These are phyloP conservation scores for Candida arabinofermentans DNA, from an alignment of 805 yeast genomes.

Conservation along the genomic window DNA sequence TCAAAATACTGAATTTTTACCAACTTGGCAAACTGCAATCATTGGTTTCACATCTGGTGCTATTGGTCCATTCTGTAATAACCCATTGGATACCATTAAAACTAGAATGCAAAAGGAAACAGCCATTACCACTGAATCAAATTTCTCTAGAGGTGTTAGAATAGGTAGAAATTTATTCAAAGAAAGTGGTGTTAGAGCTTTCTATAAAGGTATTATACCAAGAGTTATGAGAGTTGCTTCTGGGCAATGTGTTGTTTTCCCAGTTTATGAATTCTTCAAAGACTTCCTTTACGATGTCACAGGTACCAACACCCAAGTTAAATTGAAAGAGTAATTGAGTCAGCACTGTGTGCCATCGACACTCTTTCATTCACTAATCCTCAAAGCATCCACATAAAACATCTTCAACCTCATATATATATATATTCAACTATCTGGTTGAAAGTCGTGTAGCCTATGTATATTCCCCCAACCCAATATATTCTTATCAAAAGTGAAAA, in stretches of 20 bases:
- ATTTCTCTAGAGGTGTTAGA: conserved; percentile 71
- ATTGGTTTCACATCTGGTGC: conserved; percentile 95
- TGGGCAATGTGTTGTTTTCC: conserved; percentile 97
- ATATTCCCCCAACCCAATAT: too few relatives aligned
- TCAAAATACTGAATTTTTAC: conserved; percentile 57
- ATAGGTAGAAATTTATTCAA: conserved; percentile 77
- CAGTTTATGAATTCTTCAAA: conserved; percentile 89
- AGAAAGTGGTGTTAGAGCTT: conserved; percentile 85
- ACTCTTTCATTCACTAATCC: too few relatives aligned
- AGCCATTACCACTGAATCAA: conserved; percentile 57
- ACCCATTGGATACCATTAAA: conserved; percentile 95
- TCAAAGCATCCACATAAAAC: too few relatives aligned
- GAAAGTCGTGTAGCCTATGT: too few relatives aligned
- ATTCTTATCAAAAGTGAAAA: too few relatives aligned
- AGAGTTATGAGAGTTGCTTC: conserved; percentile 99
- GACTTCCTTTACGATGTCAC: conserved; percentile 47
- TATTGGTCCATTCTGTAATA: conserved; percentile 94
- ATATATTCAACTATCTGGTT: too few relatives aligned
- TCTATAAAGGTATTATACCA: conserved; percentile 97
- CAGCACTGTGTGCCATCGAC: too few relatives aligned
- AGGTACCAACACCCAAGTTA: conserved; percentile 17
- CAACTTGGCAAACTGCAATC: conserved; percentile 90
- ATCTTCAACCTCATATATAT: too few relatives aligned
- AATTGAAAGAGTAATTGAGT: conserved; percentile 13
- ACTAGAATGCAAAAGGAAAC: conserved; percentile 93